phyloP scores from a whole-genome alignment of 2,329 filamentous ascomycete genomes.

The Apiospora saccharicola region DNA sequence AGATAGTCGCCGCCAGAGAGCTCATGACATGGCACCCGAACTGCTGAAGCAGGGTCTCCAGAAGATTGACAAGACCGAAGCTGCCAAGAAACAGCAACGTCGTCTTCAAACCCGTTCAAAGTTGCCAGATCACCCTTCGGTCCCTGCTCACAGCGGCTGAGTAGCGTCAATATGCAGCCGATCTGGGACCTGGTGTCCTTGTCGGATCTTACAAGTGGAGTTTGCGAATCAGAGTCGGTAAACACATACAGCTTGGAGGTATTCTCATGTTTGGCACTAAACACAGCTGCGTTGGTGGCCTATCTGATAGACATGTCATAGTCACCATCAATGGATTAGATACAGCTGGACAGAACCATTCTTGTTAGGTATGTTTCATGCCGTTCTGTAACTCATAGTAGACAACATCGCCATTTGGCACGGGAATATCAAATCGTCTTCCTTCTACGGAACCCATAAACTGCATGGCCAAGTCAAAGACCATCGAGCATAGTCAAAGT shows the following conservation, averaged over 20 bases:
- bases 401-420: background rate
- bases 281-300: background rate
- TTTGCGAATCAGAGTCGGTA: background rate
- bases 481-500: no score
- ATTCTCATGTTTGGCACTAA: background rate
- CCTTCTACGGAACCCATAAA: no score
- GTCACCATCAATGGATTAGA: background rate
- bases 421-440: no score
- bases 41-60: background rate
- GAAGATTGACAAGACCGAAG: background rate
- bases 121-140: background rate
- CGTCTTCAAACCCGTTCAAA: no score
- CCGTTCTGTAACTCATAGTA: background rate
- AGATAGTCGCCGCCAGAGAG: no score
- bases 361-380: background rate
- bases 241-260: background rate
- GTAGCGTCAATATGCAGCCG: no score
- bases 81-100: background rate
- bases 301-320: background rate
- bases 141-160: no score
- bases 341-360: background rate
- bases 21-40: no score
- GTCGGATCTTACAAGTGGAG: background rate
- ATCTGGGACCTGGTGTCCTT: background rate
- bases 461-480: no score